Percentiles rank a stretch among this genome's conserved stretches.
phyloP scores from a whole-genome alignment of 495 filamentous ascomycete genomes.

The Monascus purpureus region DNA sequence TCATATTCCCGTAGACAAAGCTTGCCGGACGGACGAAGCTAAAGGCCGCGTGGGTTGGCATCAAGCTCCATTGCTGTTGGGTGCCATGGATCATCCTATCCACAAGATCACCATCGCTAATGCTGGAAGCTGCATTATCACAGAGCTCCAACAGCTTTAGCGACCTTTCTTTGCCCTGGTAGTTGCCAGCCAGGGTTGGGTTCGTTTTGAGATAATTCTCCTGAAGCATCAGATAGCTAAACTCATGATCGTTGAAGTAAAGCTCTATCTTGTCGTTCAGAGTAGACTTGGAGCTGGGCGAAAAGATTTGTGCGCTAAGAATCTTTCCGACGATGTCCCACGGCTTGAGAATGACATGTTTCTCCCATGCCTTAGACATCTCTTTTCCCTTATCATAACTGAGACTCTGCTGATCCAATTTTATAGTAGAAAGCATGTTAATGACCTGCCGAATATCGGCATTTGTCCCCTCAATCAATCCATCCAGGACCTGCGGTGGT shows the following conservation, averaged over 20 bases:
- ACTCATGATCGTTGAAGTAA: slow-evolving; percentile 98
- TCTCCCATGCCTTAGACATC: slow-evolving; percentile 97
- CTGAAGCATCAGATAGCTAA: slow-evolving; percentile 92
- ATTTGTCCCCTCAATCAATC: slow-evolving; percentile 85
- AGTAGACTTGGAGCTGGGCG: slow-evolving; percentile 61
- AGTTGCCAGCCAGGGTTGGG: slow-evolving; percentile 45
- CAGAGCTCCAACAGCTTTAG: slow-evolving; percentile 72
- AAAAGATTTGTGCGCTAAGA: slow-evolving; percentile 75
- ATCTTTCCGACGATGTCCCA: slow-evolving; percentile 97
- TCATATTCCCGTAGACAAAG: slow-evolving; percentile 65
- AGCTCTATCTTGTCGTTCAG: slow-evolving; percentile 96
- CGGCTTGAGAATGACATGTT: slow-evolving; percentile 87
- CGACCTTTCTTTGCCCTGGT: slow-evolving; percentile 48
- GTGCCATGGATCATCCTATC: slow-evolving; percentile 97
- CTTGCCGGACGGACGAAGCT: slow-evolving; percentile 89
- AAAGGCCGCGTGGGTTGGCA: slow-evolving; percentile 96
- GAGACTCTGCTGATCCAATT: slow-evolving; percentile 66
- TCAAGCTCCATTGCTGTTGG: slow-evolving; percentile 95
- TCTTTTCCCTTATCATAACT: slow-evolving; percentile 70
- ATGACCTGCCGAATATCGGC: slow-evolving; percentile 96
- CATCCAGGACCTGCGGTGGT: slow-evolving; percentile 74
- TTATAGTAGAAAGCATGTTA: slow-evolving; percentile 94
- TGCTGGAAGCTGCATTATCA: slow-evolving; percentile 81
- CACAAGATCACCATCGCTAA: slow-evolving; percentile 92
- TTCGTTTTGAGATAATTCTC: slow-evolving; percentile 88